Conservation (phyloP, 305 asterid species). For the Rubia tinctorum region DNA sequence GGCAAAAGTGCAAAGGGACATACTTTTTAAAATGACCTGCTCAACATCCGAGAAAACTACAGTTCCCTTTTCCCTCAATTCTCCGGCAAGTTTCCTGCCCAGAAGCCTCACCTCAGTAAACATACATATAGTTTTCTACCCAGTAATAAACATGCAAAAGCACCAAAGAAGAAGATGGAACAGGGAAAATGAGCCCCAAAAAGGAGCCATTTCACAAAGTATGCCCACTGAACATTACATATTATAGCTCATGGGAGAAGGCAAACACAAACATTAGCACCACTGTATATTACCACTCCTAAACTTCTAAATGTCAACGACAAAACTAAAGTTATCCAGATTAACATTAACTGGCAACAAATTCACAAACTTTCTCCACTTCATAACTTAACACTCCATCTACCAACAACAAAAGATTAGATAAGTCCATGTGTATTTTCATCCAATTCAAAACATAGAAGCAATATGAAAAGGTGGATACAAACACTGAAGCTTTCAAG, state of each 20-base stretch:
- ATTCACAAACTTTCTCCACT: too few relatives aligned
- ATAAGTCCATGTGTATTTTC: too few relatives aligned
- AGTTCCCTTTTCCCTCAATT: slow-evolving; percentile 57
- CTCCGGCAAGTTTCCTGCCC: slow-evolving; percentile 83
- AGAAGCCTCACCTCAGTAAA: slow-evolving; percentile 4
- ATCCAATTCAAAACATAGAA: too few relatives aligned
- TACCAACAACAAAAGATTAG: too few relatives aligned
- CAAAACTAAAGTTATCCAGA: too few relatives aligned
- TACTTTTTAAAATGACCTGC: slow-evolving; percentile 70
- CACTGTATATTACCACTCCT: background rate
- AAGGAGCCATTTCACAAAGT: background rate
- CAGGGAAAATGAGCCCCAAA: background rate
- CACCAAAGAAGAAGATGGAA: background rate
- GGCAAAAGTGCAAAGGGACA: slow-evolving; percentile 17
- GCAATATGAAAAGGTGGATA: background rate
- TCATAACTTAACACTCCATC: too few relatives aligned
- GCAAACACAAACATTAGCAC: background rate
- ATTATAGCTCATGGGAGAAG: too few relatives aligned
- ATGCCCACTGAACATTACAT: background rate
- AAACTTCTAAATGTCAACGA: too few relatives aligned
- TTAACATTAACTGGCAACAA: too few relatives aligned
- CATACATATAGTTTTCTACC: background rate
- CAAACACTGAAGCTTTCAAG: background rate
- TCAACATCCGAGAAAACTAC: slow-evolving; percentile 63
- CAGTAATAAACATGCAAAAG: background rate